Evolutionary conservation across 768 basidiomycete genomes (phyloP).

Genomic region (Macrolepiota albuminosa): DNA sequence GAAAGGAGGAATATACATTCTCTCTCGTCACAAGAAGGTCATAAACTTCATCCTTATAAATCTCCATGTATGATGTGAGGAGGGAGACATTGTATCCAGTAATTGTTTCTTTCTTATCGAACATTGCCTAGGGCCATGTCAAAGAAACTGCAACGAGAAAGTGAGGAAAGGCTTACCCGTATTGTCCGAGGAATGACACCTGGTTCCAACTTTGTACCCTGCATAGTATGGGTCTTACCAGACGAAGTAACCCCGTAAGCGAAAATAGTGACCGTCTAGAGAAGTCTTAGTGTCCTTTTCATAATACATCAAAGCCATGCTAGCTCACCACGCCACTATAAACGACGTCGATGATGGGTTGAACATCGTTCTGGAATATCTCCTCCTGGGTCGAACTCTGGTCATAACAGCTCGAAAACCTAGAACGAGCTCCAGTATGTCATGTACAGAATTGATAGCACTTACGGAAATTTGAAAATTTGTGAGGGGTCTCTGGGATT

Average conservation of each 20-base stretch:
- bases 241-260: slow-evolving; percentile 90
- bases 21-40: slow-evolving; percentile 76
- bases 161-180: slow-evolving; percentile 38
- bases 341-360: slow-evolving; percentile 73
- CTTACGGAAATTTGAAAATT: slow-evolving; percentile 76
- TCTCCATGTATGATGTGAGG: slow-evolving; percentile 78
- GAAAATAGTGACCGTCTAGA: slow-evolving; percentile 79
- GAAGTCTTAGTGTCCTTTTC: background rate
- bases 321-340: slow-evolving; percentile 67
- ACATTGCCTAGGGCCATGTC: slow-evolving; percentile 42
- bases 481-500: slow-evolving; percentile 68
- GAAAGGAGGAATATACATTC: slow-evolving; percentile 37
- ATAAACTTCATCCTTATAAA: slow-evolving; percentile 89
- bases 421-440: slow-evolving; percentile 34
- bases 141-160: background rate
- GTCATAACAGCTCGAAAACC: slow-evolving; percentile 76
- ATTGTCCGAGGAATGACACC: slow-evolving; percentile 85
- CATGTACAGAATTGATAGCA: background rate
- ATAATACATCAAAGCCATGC: background rate
- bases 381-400: slow-evolving; percentile 66
- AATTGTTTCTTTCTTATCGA: slow-evolving; percentile 40
- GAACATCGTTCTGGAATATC: slow-evolving; percentile 72
- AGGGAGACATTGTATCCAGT: slow-evolving; percentile 41
- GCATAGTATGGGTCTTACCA: slow-evolving; percentile 93
- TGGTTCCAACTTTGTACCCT: slow-evolving; percentile 67